Evolutionary conservation across 2,329 filamentous ascomycete species (phyloP), one percentile per base, ranked within the genome.

Genomic region (Penicillium sp.): DNA sequence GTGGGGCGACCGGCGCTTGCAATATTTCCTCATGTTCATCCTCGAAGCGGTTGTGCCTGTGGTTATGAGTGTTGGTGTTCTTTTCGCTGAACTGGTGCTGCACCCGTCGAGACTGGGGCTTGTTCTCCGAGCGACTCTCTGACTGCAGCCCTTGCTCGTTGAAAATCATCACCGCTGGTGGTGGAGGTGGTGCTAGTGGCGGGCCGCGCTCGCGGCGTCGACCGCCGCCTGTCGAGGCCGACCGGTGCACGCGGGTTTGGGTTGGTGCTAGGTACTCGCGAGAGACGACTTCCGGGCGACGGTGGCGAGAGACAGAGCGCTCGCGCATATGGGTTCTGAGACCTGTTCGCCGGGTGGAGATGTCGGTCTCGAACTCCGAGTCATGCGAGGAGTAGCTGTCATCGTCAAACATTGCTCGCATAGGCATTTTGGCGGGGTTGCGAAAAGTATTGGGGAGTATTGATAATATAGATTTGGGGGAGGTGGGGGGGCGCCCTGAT

Each of bases 311-410:
- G 41, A 66, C 48, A 25, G 73, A 75, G 46, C 73, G 73, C 35
- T 65, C 67, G 31, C 67, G 65, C 43, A 70, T 46, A 17, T 59
- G 52, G 23, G 67, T 61, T 43, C 59, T 64, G 21, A 61, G 62
- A 40, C 62, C 61, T 25, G 61, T 67, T 54, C 67, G 66, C 13
- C 51, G 60, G 54, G 73, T 67, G 25, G 72, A 75, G 55, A 70
- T 43, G 43, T 76, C 73, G 13, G 73, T 71, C 58, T 76, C 73
- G 27, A 71, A 71, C 3, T 73, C 72, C 23, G 69, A 66, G 33
- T 73, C 71, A 17, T 69, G 66, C 21, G 71, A 70, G 29, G 61
- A 60, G 47, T 62, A 59, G 3, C 19, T 42, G 29, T 41, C 43
- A 12, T 42, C 43, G 10, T 50, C 45, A 21, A 50, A 54, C 46